Evolutionary conservation across 164 flowering plant genomes (phyloP).

Genomic region (Platanus orientalis): DNA sequence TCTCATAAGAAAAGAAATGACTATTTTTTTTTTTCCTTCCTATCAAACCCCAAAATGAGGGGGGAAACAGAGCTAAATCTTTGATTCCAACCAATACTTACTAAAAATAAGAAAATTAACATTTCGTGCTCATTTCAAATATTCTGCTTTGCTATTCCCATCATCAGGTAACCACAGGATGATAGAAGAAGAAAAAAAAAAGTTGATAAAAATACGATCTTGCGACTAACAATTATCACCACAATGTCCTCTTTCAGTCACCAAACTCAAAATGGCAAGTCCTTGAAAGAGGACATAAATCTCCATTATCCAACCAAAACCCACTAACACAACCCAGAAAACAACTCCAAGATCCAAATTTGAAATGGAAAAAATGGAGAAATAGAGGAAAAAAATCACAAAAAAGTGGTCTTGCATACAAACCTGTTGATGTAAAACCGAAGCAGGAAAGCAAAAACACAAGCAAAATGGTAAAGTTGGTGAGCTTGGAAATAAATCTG

Average conservation of each 20-base stretch:
- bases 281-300: slow-evolving; percentile 7
- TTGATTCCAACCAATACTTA: not conserved
- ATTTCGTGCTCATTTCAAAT: too few species aligned
- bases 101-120: not conserved
- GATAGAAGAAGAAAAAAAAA: not conserved
- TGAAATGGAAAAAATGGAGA: not conserved
- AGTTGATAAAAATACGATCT: not conserved
- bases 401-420: not conserved
- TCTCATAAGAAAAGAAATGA: not conserved
- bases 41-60: too few species aligned
- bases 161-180: too few species aligned
- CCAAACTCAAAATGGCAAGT: not conserved
- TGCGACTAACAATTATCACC: not conserved
- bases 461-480: slow-evolving; percentile 22
- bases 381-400: not conserved
- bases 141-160: too few species aligned
- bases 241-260: not conserved
- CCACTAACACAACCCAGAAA: slow-evolving; percentile 7
- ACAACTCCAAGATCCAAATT: slow-evolving; percentile 4
- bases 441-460: slow-evolving; percentile 28
- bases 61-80: not conserved
- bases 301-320: slow-evolving; percentile 13
- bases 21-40: not conserved
- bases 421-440: slow-evolving; percentile 36
- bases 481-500: slow-evolving; percentile 28